Evolutionary conservation across 306 rosid species (phyloP).

Genomic region (Prunus davidiana): DNA sequence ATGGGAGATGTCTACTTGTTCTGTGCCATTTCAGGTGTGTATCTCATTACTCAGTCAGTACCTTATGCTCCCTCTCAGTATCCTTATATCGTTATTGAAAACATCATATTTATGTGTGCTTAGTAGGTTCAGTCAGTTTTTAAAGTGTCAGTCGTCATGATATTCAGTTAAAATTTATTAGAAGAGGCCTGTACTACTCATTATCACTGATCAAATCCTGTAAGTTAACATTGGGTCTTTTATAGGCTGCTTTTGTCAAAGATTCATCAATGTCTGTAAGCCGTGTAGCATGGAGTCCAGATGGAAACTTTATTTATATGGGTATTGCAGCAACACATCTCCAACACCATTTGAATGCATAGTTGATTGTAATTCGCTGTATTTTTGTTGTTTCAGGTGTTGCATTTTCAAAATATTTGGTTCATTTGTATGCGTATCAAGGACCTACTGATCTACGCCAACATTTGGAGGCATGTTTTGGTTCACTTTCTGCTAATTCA

Average conservation of each 20-base stretch:
- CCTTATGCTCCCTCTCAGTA: not conserved
- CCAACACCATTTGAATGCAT: not conserved
- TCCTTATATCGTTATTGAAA: not conserved
- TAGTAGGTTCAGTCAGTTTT: not conserved
- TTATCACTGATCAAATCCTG: not conserved
- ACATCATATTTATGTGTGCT: not conserved
- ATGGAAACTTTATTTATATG: constrained; percentile 59
- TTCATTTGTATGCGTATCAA: constrained; percentile 55
- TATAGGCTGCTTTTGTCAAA: constrained; percentile 47
- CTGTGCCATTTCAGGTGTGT: constrained; percentile 44
- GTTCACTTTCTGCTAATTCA: constrained; percentile 18
- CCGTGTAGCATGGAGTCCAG: constrained; percentile 70
- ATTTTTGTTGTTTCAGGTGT: constrained; percentile 47
- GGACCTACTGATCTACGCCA: constrained; percentile 55
- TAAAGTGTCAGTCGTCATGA: not conserved
- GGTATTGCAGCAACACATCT: constrained; percentile 37
- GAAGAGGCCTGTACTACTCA: not conserved
- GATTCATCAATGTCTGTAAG: constrained; percentile 52
- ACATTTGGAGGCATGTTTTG: constrained; percentile 44
- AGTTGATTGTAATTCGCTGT: constrained; percentile 17
- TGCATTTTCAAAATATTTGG: constrained; percentile 61
- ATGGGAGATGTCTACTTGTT: constrained; percentile 29
- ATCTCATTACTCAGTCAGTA: not conserved
- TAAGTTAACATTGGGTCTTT: constrained; percentile 1
- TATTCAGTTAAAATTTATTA: not conserved